A percentile compares a stretch with the other conserved stretches of the same genome.
Evolutionary conservation across 2,329 filamentous ascomycete genomes (phyloP).

Genomic region (Fusarium phyllophilum): DNA sequence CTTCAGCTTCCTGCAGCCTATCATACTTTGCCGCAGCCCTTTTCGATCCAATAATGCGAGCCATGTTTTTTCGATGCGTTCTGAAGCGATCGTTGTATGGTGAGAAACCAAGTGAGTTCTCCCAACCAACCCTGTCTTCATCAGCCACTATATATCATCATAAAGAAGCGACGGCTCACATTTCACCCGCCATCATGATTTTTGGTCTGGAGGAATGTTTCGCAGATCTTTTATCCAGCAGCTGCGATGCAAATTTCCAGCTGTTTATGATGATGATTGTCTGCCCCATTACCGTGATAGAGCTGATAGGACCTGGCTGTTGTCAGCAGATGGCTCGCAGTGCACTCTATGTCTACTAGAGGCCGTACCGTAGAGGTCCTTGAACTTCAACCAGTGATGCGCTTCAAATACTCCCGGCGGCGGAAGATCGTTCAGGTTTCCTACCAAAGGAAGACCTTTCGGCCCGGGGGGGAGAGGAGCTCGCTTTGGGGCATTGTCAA

Average conservation of each 20-base stretch:
- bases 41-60: constrained; percentile 57
- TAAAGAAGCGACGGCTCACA: not conserved
- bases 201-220: constrained; percentile 27
- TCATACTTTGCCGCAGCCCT: constrained; percentile 52
- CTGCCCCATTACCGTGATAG: constrained; percentile 52
- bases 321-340: not conserved
- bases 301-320: constrained; percentile 29
- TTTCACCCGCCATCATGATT: constrained; percentile 25
- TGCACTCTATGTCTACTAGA: rapidly evolving
- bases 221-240: constrained; percentile 45
- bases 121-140: constrained; percentile 36
- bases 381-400: constrained; percentile 35
- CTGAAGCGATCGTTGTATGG: constrained; percentile 52
- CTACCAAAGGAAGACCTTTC: constrained; percentile 24
- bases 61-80: constrained; percentile 57
- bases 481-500: not conserved
- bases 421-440: constrained; percentile 29
- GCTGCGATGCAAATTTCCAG: constrained; percentile 47
- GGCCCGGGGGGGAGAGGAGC: constrained; percentile 27
- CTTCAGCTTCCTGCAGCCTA: constrained; percentile 55
- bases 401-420: constrained; percentile 9
- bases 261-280: constrained; percentile 56
- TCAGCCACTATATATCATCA: not conserved
- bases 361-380: constrained; percentile 17
- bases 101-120: constrained; percentile 48